These are phyloP conservation scores for Aspergillus sp. DNA, from an alignment of 2,329 filamentous ascomycete genomes.

Conservation along the genomic window DNA sequence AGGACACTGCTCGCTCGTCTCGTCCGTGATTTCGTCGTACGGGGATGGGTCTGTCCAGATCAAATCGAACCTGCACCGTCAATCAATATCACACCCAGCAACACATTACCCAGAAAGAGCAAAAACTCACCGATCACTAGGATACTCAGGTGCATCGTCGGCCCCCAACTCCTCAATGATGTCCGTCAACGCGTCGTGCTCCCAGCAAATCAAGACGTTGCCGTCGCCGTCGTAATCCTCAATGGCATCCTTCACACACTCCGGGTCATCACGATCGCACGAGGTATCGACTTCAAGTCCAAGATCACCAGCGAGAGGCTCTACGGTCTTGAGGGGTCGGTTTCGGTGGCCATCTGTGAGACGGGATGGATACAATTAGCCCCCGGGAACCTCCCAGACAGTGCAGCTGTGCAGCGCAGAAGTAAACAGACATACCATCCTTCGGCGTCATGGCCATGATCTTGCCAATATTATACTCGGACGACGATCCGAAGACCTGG, in stretches of 20 bases:
- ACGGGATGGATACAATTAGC: neutral
- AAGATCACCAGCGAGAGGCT: constrained; percentile 57
- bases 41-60: constrained; percentile 59
- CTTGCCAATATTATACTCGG: constrained; percentile 56
- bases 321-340: constrained; percentile 58
- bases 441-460: constrained; percentile 60
- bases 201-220: constrained; percentile 65
- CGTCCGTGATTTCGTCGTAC: constrained; percentile 48
- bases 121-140: constrained; percentile 44
- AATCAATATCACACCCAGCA: neutral
- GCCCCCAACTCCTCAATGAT: constrained; percentile 56
- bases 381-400: neutral
- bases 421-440: constrained; percentile 28
- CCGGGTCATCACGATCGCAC: constrained; percentile 56
- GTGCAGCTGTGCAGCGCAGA: constrained; percentile 18
- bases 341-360: constrained; percentile 49
- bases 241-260: constrained; percentile 56
- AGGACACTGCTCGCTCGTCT: constrained; percentile 54
- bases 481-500: constrained; percentile 54
- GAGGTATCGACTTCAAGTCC: constrained; percentile 56
- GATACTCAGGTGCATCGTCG: constrained; percentile 51
- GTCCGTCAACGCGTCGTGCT: constrained; percentile 55
- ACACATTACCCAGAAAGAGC: neutral
- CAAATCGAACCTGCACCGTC: constrained; percentile 46
- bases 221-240: constrained; percentile 49